Conservation (phyloP, 306 rosid species). For the Glycyrrhiza uralensis region DNA sequence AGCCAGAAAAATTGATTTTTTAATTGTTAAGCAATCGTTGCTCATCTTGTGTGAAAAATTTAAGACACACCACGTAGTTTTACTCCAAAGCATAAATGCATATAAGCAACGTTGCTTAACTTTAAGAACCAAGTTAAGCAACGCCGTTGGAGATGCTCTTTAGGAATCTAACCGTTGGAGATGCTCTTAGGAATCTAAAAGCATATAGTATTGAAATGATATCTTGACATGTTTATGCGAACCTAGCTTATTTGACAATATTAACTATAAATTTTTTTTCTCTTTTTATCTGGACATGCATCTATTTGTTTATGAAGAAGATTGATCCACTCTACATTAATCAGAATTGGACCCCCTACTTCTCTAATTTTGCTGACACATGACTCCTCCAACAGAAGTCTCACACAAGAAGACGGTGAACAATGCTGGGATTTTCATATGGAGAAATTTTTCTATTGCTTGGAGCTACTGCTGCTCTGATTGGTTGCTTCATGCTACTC, state of each 20-base stretch:
- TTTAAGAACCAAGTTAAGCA: no score
- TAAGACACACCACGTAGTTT: no score
- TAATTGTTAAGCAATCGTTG: no score
- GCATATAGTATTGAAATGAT: not conserved
- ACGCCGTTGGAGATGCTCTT: no score
- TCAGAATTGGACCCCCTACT: not conserved
- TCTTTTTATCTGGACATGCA: not conserved
- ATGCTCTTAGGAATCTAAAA: not conserved
- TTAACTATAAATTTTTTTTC: not conserved
- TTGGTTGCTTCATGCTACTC: slow-evolving; percentile 26
- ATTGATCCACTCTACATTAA: not conserved
- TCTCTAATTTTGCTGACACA: not conserved
- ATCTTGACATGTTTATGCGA: not conserved
- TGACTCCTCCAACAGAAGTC: not conserved
- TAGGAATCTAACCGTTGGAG: no score
- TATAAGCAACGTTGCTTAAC: no score
- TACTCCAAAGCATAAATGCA: no score
- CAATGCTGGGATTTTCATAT: slow-evolving; percentile 42
- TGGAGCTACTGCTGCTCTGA: slow-evolving; percentile 41
- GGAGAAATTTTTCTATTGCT: slow-evolving; percentile 42
- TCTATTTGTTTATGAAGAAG: not conserved
- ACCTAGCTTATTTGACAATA: not conserved
- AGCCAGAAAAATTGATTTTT: no score
- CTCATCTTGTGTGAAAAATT: no score
- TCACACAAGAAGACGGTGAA: not conserved